Evolutionary conservation across 2,329 filamentous ascomycete species (phyloP), one percentile per base, ranked within the genome.

Genomic region (Aplosporella prunicola): DNA sequence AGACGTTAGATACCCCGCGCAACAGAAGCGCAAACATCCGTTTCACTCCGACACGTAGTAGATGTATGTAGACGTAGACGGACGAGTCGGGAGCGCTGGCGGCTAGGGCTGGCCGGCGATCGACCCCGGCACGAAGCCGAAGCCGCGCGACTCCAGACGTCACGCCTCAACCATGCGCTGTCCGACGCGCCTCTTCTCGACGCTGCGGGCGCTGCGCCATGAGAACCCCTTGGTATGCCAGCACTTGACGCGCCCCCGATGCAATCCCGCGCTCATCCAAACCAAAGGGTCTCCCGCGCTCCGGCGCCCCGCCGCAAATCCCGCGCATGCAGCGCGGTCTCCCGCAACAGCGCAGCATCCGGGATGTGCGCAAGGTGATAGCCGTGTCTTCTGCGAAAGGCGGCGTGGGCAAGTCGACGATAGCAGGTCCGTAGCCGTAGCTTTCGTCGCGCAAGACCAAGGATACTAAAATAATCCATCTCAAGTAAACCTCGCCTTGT

Each of bases 341-440:
- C 9, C 89, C 91, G 0, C 75, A 86, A 49, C 80, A 82, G 51
- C 76, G 85, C 46, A 78, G 76, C 49, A 93, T 98, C 48, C 73
- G 74, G 17, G 78, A 88, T 56, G 89, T 98, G 16, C 74, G 78
- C 47, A 94, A 93, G 57, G 78, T 95, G n/a, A 76, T 98, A 42
- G 87, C 88, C n/a, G 85, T 98, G 10, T 94, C 87, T 4, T 96
- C 88, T 2, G 91, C 91, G 10, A 98, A 98, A 56, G 91, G 91
- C 2, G 91, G 91, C n/a, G 91, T 98, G 1, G 91, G 91, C 1
- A 98, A 98, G 58, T 94, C 86, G 49, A 98, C 91, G 6, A 78
- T 96, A 29, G 80, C 89, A 42, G 82, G 84, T 84, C 52, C 35
- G n/a, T n/a, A n/a, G n/a, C n/a, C n/a, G n/a, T n/a, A n/a, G 32